A percentile compares a stretch with the other conserved stretches of the same genome.
Conservation (phyloP, 352 stramenopile species). For the Pythium brassicae region DNA sequence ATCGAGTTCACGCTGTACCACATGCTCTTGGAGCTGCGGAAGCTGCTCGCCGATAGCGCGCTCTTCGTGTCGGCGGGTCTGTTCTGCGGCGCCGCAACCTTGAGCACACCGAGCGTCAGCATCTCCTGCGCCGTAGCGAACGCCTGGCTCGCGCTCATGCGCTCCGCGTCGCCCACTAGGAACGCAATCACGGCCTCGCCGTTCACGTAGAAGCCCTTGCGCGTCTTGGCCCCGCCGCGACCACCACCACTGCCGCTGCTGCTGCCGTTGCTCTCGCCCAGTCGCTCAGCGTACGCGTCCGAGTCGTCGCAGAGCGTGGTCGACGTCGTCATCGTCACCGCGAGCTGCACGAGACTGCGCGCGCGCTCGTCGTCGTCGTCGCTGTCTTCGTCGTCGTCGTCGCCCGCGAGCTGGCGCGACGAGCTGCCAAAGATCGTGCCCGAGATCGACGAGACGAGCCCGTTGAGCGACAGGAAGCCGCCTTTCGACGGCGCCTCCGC, state of each 20-base stretch:
- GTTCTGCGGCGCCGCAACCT: conserved; percentile 24
- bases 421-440: conserved; percentile 67
- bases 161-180: conserved; percentile 55
- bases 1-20: conserved; percentile 83
- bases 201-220: conserved; percentile 75
- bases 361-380: conserved; percentile 49
- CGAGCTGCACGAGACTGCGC: conserved; percentile 54
- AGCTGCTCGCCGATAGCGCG: conserved; percentile 26
- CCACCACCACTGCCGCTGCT: too few species aligned
- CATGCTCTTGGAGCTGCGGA: conserved; percentile 72
- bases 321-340: conserved; percentile 69
- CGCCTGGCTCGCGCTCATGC: conserved; percentile 52
- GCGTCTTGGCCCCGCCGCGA: conserved; percentile 21
- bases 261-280: conserved; percentile 31
- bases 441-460: conserved; percentile 77
- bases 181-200: conserved; percentile 74
- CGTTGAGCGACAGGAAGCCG: conserved; percentile 78
- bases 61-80: conserved; percentile 14
- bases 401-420: conserved; percentile 40
- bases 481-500: conserved; percentile 41
- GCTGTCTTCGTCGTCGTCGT: conserved; percentile 27
- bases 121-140: conserved; percentile 75
- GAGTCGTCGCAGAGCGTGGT: conserved; percentile 57
- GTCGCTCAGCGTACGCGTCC: conserved; percentile 28
- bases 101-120: conserved; percentile 64